These are phyloP conservation scores for Acrocalymma vagum DNA, from an alignment of 2,329 filamentous ascomycete species.

Conservation along the genomic window DNA sequence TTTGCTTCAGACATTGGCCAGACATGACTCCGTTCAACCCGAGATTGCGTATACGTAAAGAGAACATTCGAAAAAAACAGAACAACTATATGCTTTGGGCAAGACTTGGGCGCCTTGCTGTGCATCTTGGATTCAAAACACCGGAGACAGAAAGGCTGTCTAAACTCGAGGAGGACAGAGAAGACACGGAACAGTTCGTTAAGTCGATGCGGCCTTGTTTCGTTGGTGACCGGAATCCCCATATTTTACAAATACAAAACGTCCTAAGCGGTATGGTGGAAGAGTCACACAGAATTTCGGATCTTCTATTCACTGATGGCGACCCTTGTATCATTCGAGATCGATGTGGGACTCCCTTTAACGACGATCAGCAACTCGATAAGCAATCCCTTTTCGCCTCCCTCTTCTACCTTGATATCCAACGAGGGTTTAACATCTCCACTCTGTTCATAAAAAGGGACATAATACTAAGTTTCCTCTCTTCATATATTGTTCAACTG, in stretches of 20 bases:
- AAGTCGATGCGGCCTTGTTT: conserved; percentile 2
- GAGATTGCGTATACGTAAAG: conserved; percentile 4
- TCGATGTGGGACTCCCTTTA: conserved; percentile 5
- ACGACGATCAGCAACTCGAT: conserved; percentile 6
- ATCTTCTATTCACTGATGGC: not conserved
- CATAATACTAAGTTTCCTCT: too few species aligned
- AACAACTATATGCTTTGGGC: conserved; percentile 12
- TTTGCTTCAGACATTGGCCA: conserved; percentile 20
- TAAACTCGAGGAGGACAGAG: conserved; percentile 3
- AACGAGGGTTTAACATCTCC: too few species aligned
- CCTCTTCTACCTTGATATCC: not conserved
- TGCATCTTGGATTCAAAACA: conserved; percentile 15
- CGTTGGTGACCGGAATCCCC: not conserved
- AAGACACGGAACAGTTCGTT: conserved; percentile 11
- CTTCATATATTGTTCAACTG: too few species aligned
- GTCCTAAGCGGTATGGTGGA: not conserved
- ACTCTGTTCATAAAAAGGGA: too few species aligned
- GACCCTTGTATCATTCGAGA: too few species aligned
- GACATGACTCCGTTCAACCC: conserved; percentile 15
- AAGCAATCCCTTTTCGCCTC: conserved; percentile 2
- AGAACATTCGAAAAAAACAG: conserved; percentile 5
- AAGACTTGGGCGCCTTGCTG: conserved; percentile 12
- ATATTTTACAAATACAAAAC: not conserved
- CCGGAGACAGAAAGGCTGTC: conserved; percentile 3
- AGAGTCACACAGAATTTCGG: not conserved